Evolutionary conservation across 768 basidiomycete species (phyloP).

Genomic region (Pisolithus microcarpus): DNA sequence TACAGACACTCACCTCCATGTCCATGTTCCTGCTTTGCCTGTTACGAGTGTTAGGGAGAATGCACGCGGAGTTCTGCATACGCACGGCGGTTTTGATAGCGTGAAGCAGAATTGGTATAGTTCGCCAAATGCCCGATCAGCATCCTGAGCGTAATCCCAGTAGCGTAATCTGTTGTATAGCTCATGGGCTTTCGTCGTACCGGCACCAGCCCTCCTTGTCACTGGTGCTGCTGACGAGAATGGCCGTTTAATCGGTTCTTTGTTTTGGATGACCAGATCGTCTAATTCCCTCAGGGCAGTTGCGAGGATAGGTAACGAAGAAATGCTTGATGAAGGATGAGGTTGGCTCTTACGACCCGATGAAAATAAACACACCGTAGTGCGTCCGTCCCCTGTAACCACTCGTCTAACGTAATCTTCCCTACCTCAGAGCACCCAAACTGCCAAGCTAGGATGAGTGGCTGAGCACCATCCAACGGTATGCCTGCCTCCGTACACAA

Average conservation of each 20-base stretch:
- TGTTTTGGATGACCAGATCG: constrained; percentile 46
- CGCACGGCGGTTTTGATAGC: constrained; percentile 67
- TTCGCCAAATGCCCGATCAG: constrained; percentile 48
- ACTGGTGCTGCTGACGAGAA: constrained; percentile 21
- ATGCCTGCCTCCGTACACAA: constrained; percentile 67
- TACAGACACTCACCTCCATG: constrained; percentile 56
- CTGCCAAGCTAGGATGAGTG: constrained; percentile 74
- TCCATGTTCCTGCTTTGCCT: constrained; percentile 73
- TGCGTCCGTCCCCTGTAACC: constrained; percentile 49
- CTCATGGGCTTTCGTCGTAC: constrained; percentile 20
- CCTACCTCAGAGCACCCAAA: constrained; percentile 65
- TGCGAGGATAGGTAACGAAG: constrained; percentile 43
- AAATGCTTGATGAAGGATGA: constrained; percentile 32
- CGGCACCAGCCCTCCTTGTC: constrained; percentile 19
- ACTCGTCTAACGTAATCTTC: constrained; percentile 61
- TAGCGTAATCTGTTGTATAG: constrained; percentile 53
- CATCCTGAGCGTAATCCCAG: constrained; percentile 40
- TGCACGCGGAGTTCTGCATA: constrained; percentile 9
- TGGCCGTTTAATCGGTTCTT: constrained; percentile 30
- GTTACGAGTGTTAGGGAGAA: constrained; percentile 4
- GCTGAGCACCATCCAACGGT: constrained; percentile 63
- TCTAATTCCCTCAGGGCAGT: constrained; percentile 55
- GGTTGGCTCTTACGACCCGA: background rate
- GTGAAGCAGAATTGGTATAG: constrained; percentile 68
- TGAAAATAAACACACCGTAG: constrained; percentile 33